A percentile compares a stretch with the other conserved stretches of the same genome.
phyloP scores from a whole-genome alignment of 1,139 yeast genomes.

The Meyerozyma sp. region DNA sequence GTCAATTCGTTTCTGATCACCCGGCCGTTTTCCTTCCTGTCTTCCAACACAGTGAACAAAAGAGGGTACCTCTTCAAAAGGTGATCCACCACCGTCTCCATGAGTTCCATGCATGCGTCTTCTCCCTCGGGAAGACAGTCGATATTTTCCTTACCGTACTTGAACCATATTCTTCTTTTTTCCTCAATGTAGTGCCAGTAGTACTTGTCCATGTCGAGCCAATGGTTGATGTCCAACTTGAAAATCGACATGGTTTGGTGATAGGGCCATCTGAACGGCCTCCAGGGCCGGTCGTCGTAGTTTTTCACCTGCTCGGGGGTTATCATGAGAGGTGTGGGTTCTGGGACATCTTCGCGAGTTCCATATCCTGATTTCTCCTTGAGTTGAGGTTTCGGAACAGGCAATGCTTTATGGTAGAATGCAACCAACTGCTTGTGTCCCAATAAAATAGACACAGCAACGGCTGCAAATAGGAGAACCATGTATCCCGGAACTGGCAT shows the following conservation, averaged over 20 bases:
- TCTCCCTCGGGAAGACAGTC: conserved; percentile 68
- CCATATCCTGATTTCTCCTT: conserved; percentile 8
- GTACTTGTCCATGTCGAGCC: conserved; percentile 78
- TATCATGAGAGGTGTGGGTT: conserved; percentile 56
- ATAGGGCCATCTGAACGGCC: conserved; percentile 77
- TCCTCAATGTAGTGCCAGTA: conserved; percentile 62
- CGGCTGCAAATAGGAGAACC: neutral
- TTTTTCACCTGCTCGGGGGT: conserved; percentile 63
- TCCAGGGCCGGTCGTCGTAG: conserved; percentile 74
- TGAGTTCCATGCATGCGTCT: conserved; percentile 57
- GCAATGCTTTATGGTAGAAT: neutral
- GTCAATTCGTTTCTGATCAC: conserved; percentile 58
- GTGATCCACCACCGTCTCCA: conserved; percentile 58
- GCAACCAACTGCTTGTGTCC: neutral
- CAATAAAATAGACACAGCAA: neutral
- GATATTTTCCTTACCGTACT: conserved; percentile 57
- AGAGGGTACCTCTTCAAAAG: conserved; percentile 59
- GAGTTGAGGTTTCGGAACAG: neutral
- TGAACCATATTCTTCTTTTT: conserved; percentile 50
- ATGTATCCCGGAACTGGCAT: neutral
- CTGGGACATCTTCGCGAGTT: conserved; percentile 25
- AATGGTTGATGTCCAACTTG: conserved; percentile 64
- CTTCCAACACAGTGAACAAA: conserved; percentile 49
- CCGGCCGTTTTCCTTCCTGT: conserved; percentile 25
- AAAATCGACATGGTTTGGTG: conserved; percentile 76